These are phyloP conservation scores for Stereocaulon alpinum DNA, from an alignment of 495 filamentous ascomycete species.

Conservation along the genomic window DNA sequence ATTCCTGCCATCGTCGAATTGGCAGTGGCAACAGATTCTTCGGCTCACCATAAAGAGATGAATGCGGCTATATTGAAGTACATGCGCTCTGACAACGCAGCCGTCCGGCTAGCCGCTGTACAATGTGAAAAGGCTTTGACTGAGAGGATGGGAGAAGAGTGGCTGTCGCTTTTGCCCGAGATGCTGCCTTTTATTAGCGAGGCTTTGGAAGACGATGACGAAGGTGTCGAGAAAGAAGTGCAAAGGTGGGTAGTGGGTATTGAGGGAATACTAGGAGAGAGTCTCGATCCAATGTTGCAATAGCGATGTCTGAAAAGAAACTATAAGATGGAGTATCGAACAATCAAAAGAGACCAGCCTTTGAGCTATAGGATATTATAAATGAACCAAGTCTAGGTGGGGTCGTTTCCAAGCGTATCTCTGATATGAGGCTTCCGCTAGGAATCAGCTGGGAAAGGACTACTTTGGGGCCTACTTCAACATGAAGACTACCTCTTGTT, in stretches of 20 bases:
- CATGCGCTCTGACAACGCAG: slow-evolving; percentile 57
- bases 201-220: slow-evolving; percentile 90
- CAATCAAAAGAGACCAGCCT: no score
- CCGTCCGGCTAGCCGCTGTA: slow-evolving; percentile 64
- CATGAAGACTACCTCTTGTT: no score
- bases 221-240: slow-evolving; percentile 79
- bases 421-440: no score
- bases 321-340: no score
- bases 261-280: slow-evolving; percentile 78
- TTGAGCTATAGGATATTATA: no score
- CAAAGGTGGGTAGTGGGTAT: slow-evolving; percentile 78
- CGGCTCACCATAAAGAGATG: slow-evolving; percentile 80
- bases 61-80: slow-evolving; percentile 65
- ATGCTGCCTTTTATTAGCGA: slow-evolving; percentile 93
- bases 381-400: no score
- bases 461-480: no score
- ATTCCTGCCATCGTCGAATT: slow-evolving; percentile 62
- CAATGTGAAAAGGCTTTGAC: slow-evolving; percentile 70
- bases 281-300: slow-evolving; percentile 79
- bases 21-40: slow-evolving; percentile 61
- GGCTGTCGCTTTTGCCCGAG: slow-evolving; percentile 80
- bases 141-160: slow-evolving; percentile 74
- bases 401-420: no score
- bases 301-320: slow-evolving; percentile 27
- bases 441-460: no score